A percentile compares a stretch with the other conserved stretches of the same genome.
phyloP scores from a whole-genome alignment of 345 rosid species.

The Microthlaspi erraticum region DNA sequence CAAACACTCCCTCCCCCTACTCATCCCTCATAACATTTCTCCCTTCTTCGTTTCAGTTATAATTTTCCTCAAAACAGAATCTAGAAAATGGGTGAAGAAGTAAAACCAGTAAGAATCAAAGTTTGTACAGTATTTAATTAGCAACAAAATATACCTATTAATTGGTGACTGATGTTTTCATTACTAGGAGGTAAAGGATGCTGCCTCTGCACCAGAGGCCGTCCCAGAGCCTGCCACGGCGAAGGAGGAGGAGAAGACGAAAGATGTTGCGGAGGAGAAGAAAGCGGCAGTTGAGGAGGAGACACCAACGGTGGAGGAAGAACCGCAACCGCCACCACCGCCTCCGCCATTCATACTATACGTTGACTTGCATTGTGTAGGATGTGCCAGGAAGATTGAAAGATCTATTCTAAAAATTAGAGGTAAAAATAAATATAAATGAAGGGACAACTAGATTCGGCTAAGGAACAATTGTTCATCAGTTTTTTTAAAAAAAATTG shows the following conservation, averaged over 20 bases:
- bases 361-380: constrained; percentile 91
- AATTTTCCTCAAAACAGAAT: not conserved
- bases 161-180: not conserved
- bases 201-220: constrained; percentile 39
- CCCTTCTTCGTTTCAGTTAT: not conserved
- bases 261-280: constrained; percentile 48
- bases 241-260: constrained; percentile 47
- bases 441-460: not conserved
- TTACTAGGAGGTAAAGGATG: constrained; percentile 55
- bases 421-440: constrained; percentile 49
- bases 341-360: constrained; percentile 72
- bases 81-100: constrained; percentile 74
- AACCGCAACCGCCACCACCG: constrained; percentile 54
- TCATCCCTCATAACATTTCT: constrained; percentile 24
- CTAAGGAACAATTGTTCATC: not conserved
- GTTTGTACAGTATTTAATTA: not conserved
- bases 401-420: constrained; percentile 71
- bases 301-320: constrained; percentile 45
- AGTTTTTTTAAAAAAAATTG: not conserved
- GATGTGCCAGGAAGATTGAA: constrained; percentile 93
- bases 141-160: not conserved
- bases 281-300: constrained; percentile 45
- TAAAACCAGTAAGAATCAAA: constrained; percentile 58
- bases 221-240: constrained; percentile 36
- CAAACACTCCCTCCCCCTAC: constrained; percentile 33